phyloP scores from a whole-genome alignment of 2,329 filamentous ascomycete genomes.

The Emergomyces orientalis region DNA sequence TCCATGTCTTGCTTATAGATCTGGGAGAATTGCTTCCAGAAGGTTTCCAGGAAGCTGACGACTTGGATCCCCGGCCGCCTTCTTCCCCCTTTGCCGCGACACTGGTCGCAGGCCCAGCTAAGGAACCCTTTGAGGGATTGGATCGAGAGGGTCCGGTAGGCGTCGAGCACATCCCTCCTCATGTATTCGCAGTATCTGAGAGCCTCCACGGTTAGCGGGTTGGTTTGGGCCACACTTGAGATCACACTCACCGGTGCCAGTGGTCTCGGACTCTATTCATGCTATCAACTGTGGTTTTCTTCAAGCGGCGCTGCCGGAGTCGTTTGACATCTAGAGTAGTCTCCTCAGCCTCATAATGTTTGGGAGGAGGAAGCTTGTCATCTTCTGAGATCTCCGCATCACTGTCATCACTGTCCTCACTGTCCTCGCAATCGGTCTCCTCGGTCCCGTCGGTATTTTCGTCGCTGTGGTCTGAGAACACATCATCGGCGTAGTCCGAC shows the following conservation, averaged over 20 bases:
- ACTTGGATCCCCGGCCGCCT: conserved; percentile 11
- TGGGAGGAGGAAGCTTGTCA: neutral
- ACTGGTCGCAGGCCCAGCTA: conserved; percentile 16
- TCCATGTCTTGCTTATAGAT: conserved; percentile 13
- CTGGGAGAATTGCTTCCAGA: conserved; percentile 11
- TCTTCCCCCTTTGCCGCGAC: conserved; percentile 17
- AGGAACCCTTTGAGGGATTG: conserved; percentile 16
- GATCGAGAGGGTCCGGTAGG: neutral
- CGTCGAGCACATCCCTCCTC: neutral
- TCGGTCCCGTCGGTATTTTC: neutral
- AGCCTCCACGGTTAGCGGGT: neutral
- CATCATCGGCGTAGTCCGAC: neutral
- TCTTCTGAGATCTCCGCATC: neutral
- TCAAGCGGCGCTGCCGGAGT: neutral
- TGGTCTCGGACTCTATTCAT: neutral
- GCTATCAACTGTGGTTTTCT: neutral
- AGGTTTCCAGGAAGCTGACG: conserved; percentile 9
- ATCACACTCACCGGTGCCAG: neutral
- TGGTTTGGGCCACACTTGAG: neutral
- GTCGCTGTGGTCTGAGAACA: neutral
- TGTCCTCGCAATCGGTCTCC: neutral
- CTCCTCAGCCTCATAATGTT: neutral
- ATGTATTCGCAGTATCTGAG: neutral
- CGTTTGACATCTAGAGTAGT: neutral
- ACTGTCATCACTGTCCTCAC: neutral